A percentile compares a stretch with the other conserved stretches of the same genome.
Conservation (phyloP, 1,284 basidiomycete species). For the Ganoderma resinaceum region DNA sequence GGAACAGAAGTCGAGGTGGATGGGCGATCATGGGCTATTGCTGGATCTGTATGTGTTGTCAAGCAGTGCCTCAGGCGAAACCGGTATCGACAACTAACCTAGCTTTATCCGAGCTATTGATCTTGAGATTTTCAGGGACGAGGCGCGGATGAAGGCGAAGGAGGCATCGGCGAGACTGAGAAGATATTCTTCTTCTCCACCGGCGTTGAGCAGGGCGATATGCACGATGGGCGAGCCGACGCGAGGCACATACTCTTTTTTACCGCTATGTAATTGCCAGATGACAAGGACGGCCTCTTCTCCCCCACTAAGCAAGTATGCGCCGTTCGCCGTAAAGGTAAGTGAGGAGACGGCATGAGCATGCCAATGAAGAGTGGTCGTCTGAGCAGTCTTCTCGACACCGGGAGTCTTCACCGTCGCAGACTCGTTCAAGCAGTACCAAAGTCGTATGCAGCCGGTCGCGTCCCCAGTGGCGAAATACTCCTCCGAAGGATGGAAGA, state of each 20-base stretch:
- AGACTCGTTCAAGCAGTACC: conserved; percentile 87
- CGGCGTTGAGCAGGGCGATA: conserved; percentile 61
- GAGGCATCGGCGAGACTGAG: conserved; percentile 87
- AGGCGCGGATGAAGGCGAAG: conserved; percentile 80
- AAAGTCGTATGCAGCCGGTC: conserved; percentile 86
- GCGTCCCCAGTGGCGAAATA: conserved; percentile 96
- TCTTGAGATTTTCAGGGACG: conserved; percentile 75
- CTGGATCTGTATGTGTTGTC: conserved; percentile 48
- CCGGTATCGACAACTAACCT: conserved; percentile 52
- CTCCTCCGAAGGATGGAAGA: conserved; percentile 90
- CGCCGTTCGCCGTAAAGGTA: conserved; percentile 90
- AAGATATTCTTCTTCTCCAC: conserved; percentile 86
- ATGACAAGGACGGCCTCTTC: conserved; percentile 96
- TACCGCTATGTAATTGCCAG: conserved; percentile 91
- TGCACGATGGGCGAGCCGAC: conserved; percentile 88
- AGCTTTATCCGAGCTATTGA: conserved; percentile 83
- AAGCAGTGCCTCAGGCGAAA: conserved; percentile 9
- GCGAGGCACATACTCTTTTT: conserved; percentile 91
- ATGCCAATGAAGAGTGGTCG: conserved; percentile 95
- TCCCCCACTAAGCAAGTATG: conserved; percentile 93
- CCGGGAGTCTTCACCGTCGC: conserved; percentile 57
- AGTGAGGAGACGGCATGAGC: conserved; percentile 93
- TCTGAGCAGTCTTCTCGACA: conserved; percentile 79
- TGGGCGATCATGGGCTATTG: conserved; percentile 46
- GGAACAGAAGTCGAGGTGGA: conserved; percentile 57